Conservation (phyloP, 805 yeast species). For the Ogataea naganishii region DNA sequence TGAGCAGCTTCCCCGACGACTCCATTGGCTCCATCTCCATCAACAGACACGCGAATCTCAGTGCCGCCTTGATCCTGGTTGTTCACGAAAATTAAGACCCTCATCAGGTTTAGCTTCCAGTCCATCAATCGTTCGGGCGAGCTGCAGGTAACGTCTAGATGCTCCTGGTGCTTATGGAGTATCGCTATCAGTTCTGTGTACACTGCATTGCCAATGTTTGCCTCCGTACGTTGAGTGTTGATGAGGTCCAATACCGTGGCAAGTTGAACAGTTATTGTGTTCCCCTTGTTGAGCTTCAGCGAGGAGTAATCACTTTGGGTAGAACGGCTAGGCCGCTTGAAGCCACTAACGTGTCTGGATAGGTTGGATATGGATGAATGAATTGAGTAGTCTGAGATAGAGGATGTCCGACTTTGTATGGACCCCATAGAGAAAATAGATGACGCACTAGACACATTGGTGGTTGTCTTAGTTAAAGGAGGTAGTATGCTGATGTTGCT, state of each 20-base stretch:
- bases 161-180: slow-evolving; percentile 5
- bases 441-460: background rate
- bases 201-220: slow-evolving; percentile 16
- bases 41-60: no score
- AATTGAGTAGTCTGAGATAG: no score
- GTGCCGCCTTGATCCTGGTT: no score
- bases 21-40: no score
- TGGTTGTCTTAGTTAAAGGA: slow-evolving; percentile 1
- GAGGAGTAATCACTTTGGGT: no score
- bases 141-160: slow-evolving; percentile 4
- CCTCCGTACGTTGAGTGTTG: slow-evolving; percentile 5
- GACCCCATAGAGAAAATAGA: slow-evolving; percentile 1
- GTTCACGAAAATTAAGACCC: slow-evolving; percentile 36
- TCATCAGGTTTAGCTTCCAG: slow-evolving; percentile 43
- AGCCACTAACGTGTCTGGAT: no score
- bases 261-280: no score
- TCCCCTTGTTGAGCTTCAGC: no score
- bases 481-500: background rate
- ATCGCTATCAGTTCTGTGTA: slow-evolving; percentile 16
- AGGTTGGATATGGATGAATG: no score
- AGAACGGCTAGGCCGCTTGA: no score
- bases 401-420: background rate
- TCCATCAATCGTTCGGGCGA: slow-evolving; percentile 34
- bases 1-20: slow-evolving; percentile 1
- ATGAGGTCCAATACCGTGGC: no score